A percentile compares a stretch with the other conserved stretches of the same genome.
Conservation (phyloP, 176 grass and related monocot genomes). For the bread wheat (Triticum aestivum) region IWGSC_CS_RefSeq_v2.1 NC_057807.1:284928004-284928503, state of each 20-base stretch:
- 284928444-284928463: constrained; percentile 9
- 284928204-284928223: background rate
- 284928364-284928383: constrained; percentile 66
- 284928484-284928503: constrained; percentile 59
- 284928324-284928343: constrained; percentile 83
- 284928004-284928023: background rate
- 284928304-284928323: constrained; percentile 59
- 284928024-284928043: background rate
- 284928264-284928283: constrained; percentile 66
- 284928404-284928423: background rate
- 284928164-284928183: background rate
- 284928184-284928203: background rate
- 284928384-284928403: background rate
- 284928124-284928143: constrained; percentile 70
- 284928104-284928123: constrained; percentile 92
- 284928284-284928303: constrained; percentile 58
- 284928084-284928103: constrained; percentile 92
- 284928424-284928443: background rate
- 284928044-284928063: constrained; percentile 25
- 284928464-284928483: constrained; percentile 56
- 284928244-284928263: constrained; percentile 11
- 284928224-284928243: background rate
- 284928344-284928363: constrained; percentile 92
- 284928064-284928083: constrained; percentile 88
- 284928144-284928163: constrained; percentile 33